phyloP scores from a whole-genome alignment of 148 eudicot genomes.

The Linanthus parryae region DNA sequence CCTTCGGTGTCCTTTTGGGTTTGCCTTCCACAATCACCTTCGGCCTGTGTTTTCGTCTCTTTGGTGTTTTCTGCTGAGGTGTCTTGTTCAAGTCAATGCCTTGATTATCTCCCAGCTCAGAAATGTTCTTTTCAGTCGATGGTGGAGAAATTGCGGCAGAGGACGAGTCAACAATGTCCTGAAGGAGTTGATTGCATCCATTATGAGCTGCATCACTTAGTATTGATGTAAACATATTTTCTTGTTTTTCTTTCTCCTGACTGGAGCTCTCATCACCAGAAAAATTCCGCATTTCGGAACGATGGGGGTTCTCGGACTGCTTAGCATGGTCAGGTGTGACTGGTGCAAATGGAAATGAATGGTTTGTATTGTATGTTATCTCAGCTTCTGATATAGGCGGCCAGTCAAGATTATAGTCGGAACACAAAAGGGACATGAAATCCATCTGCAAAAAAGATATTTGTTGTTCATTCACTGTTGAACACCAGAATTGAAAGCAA shows the following conservation, averaged over 20 bases:
- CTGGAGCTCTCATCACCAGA: conserved; percentile 26
- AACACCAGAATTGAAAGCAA: too few species aligned
- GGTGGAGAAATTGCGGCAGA: conserved; percentile 23
- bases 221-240: conserved; percentile 13
- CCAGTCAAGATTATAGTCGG: conserved; percentile 25
- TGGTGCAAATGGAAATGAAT: conserved; percentile 37
- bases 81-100: conserved; percentile 50
- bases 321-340: conserved; percentile 44
- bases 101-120: conserved; percentile 18
- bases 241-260: conserved; percentile 26
- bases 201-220: conserved; percentile 18
- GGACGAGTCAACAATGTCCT: conserved; percentile 21
- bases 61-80: conserved; percentile 48
- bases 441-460: conserved; percentile 25
- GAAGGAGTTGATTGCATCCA: conserved; percentile 19
- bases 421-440: conserved; percentile 19
- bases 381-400: conserved; percentile 22
- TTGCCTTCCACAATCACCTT: conserved; percentile 58
- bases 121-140: conserved; percentile 16
- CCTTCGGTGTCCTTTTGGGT: conserved; percentile 36
- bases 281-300: conserved; percentile 12
- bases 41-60: conserved; percentile 55
- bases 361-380: conserved; percentile 18
- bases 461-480: background rate
- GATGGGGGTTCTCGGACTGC: conserved; percentile 17